These are phyloP conservation scores for Erythrophleum ivorense DNA, from an alignment of 331 rosid genomes.

Conservation along the genomic window DNA sequence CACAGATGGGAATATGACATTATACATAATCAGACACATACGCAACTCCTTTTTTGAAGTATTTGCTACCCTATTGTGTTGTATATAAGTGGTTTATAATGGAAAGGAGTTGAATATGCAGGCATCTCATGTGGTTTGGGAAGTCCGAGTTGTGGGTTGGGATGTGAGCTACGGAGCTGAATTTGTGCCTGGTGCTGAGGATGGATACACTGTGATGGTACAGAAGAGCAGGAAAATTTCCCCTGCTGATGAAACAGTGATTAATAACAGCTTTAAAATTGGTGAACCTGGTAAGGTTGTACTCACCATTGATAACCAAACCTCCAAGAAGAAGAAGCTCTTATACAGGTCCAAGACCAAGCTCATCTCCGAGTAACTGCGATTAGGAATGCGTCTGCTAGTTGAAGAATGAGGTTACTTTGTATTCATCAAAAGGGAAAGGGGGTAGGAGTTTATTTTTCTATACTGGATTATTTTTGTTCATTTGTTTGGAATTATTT, in stretches of 20 bases:
- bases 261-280: slow-evolving; percentile 60
- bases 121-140: slow-evolving; percentile 70
- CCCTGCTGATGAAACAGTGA: slow-evolving; percentile 61
- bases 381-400: not conserved
- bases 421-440: slow-evolving; percentile 9
- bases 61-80: not conserved
- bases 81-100: not conserved
- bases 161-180: slow-evolving; percentile 75
- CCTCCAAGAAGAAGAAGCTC: slow-evolving; percentile 89
- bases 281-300: slow-evolving; percentile 44
- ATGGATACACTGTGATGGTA: slow-evolving; percentile 66
- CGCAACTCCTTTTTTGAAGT: no score
- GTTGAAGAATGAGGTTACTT: slow-evolving; percentile 19
- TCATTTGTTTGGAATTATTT: slow-evolving; percentile 45
- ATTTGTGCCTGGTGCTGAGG: slow-evolving; percentile 66
- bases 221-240: slow-evolving; percentile 71
- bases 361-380: slow-evolving; percentile 46
- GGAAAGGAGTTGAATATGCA: slow-evolving; percentile 34
- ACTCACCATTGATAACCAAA: slow-evolving; percentile 76
- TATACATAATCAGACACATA: no score
- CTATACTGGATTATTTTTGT: slow-evolving; percentile 45
- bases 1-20: no score
- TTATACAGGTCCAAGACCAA: slow-evolving; percentile 84
- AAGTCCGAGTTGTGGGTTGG: slow-evolving; percentile 72
- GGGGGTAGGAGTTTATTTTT: slow-evolving; percentile 42